phyloP scores from a whole-genome alignment of 1,284 basidiomycete species.

The Pseudozyma hubeiensis region DNA sequence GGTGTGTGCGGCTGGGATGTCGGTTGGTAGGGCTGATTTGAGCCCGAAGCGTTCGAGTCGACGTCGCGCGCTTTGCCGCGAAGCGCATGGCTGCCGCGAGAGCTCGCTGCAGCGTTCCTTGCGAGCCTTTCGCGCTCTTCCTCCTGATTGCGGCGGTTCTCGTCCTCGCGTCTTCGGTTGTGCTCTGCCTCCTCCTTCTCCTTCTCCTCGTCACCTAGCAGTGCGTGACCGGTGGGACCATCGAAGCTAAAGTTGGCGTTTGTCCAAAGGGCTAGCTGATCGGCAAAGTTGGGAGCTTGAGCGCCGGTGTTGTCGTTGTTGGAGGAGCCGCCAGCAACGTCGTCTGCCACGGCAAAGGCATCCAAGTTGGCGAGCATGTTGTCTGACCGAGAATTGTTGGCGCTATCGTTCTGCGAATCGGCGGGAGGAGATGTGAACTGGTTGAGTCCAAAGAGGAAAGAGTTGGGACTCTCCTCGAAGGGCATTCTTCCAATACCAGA shows the following conservation, averaged over 20 bases:
- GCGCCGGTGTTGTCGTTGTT: slow-evolving; percentile 34
- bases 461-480: slow-evolving; percentile 58
- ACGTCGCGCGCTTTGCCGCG: slow-evolving; percentile 47
- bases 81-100: slow-evolving; percentile 40
- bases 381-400: slow-evolving; percentile 33
- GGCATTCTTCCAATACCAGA: slow-evolving; percentile 38
- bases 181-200: slow-evolving; percentile 61
- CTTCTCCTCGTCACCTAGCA: slow-evolving; percentile 67
- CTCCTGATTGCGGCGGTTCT: slow-evolving; percentile 53
- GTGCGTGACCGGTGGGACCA: slow-evolving; percentile 66
- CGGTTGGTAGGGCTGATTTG: slow-evolving; percentile 25
- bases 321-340: slow-evolving; percentile 27
- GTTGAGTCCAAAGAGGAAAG: slow-evolving; percentile 63
- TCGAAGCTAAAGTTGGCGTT: slow-evolving; percentile 68
- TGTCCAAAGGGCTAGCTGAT: slow-evolving; percentile 68
- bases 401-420: slow-evolving; percentile 39
- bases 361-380: slow-evolving; percentile 54
- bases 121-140: slow-evolving; percentile 51
- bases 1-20: slow-evolving; percentile 29
- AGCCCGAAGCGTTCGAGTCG: slow-evolving; percentile 21
- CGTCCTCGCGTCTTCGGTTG: slow-evolving; percentile 52
- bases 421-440: slow-evolving; percentile 54
- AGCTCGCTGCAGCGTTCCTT: slow-evolving; percentile 51
- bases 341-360: slow-evolving; percentile 45
- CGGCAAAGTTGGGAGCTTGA: slow-evolving; percentile 60